Conservation (phyloP, 148 eudicot species). For the Amaranthus cruentus region DNA sequence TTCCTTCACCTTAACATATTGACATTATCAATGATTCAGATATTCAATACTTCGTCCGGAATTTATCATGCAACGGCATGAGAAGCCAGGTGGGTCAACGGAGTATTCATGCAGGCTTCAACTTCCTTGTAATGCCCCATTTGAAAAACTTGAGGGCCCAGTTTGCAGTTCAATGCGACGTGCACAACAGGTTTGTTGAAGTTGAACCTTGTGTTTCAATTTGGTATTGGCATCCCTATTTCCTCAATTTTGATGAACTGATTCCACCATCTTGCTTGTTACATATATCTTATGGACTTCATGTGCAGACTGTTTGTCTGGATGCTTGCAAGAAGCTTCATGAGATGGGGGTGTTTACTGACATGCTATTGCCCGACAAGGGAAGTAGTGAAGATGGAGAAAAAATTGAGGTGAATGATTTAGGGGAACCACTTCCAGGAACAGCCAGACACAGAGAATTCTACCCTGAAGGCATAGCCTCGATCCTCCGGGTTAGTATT, state of each 20-base stretch:
- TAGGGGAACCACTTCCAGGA: constrained; percentile 87
- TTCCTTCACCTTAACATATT: neutral
- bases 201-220: constrained; percentile 6
- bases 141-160: constrained; percentile 90
- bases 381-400: constrained; percentile 75
- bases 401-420: constrained; percentile 66
- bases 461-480: constrained; percentile 94
- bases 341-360: constrained; percentile 98
- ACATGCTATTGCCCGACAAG: constrained; percentile 98
- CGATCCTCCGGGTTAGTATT: constrained; percentile 66
- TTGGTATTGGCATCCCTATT: neutral
- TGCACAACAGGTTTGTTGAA: constrained; percentile 75
- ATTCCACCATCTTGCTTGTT: neutral
- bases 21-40: constrained; percentile 33
- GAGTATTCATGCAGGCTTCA: constrained; percentile 98
- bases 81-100: constrained; percentile 61
- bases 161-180: constrained; percentile 83
- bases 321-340: constrained; percentile 99
- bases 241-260: neutral
- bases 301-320: constrained; percentile 83
- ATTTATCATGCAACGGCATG: constrained; percentile 89
- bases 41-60: constrained; percentile 97
- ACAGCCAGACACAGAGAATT: constrained; percentile 96
- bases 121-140: constrained; percentile 98
- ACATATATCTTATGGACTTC: neutral